phyloP scores from a whole-genome alignment of 192 early-diverging fungal genomes.

The Chytriomyces sp. region DNA sequence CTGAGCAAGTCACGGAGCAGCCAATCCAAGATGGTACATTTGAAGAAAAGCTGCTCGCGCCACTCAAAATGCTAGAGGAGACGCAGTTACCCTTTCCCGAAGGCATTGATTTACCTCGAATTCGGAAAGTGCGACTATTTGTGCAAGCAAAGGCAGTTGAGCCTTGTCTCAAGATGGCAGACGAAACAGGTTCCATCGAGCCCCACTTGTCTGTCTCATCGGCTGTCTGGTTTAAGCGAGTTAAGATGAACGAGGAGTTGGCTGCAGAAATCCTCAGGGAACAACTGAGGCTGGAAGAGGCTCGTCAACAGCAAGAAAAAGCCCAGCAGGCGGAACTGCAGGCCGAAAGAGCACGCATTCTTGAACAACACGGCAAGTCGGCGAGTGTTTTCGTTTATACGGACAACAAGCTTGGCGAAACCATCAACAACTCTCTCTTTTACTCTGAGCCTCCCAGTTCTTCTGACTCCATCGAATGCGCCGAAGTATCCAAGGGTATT shows the following conservation, averaged over 20 bases:
- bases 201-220: background rate
- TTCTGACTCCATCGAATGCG: background rate
- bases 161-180: background rate
- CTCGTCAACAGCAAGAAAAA: background rate
- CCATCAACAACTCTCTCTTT: background rate
- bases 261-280: background rate
- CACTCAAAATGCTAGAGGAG: conserved; percentile 18
- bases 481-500: conserved; percentile 19
- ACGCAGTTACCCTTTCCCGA: background rate
- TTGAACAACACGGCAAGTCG: conserved; percentile 10
- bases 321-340: background rate
- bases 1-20: background rate
- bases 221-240: conserved; percentile 19
- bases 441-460: background rate
- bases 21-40: conserved; percentile 4
- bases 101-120: conserved; percentile 7
- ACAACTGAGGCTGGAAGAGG: background rate
- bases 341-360: background rate
- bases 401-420: background rate
- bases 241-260: background rate
- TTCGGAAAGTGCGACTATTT: conserved; percentile 22
- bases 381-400: conserved; percentile 7
- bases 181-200: background rate
- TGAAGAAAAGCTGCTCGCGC: conserved; percentile 11
- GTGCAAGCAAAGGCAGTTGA: conserved; percentile 25